A percentile compares a stretch with the other conserved stretches of the same genome.
phyloP scores from a whole-genome alignment of 164 flowering plant species.

The Nelumbo lutea region DNA sequence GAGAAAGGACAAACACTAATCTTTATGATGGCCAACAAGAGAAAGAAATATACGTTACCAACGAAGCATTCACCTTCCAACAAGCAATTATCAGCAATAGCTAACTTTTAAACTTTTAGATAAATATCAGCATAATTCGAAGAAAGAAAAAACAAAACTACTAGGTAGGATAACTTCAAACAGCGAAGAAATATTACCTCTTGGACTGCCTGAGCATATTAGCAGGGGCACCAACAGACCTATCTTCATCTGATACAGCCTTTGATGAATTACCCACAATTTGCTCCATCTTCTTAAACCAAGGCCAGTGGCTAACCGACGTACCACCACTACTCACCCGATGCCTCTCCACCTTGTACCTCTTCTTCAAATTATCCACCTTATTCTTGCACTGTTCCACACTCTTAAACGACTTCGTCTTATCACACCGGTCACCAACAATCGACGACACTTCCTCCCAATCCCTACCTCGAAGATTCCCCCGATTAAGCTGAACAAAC shows the following conservation, averaged over 20 bases:
- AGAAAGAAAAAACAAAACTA: neutral
- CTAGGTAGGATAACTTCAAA: neutral
- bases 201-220: constrained; percentile 40
- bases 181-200: constrained; percentile 35
- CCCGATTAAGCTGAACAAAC: constrained; percentile 36
- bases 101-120: too few relatives aligned
- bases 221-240: constrained; percentile 26
- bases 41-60: too few relatives aligned
- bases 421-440: constrained; percentile 23
- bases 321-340: constrained; percentile 60
- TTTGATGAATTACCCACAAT: constrained; percentile 65
- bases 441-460: constrained; percentile 44
- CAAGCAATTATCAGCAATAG: too few relatives aligned
- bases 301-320: constrained; percentile 74
- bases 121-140: too few relatives aligned
- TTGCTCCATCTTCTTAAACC: constrained; percentile 85
- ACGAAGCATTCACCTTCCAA: too few relatives aligned
- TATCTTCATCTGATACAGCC: constrained; percentile 54
- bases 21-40: too few relatives aligned
- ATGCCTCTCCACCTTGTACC: constrained; percentile 84
- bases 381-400: constrained; percentile 98
- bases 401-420: constrained; percentile 37
- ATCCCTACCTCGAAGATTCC: constrained; percentile 41
- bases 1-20: too few relatives aligned
- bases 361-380: constrained; percentile 91